Evolutionary conservation across 306 rosid species (phyloP), one percentile per base, ranked within the genome.

Genomic region (Inga oerstediana): DNA sequence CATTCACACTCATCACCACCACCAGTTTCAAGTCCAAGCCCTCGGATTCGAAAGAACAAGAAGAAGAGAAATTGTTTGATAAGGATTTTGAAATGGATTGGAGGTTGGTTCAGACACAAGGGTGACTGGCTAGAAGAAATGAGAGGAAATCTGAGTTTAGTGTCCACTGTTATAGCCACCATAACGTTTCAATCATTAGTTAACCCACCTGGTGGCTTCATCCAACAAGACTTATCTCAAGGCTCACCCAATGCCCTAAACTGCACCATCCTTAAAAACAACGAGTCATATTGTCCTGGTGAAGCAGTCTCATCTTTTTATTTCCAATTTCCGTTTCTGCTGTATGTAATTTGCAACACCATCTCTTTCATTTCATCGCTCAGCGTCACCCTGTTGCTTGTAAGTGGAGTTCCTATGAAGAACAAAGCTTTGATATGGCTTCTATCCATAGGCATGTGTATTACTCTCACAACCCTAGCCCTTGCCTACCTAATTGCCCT

Each of bases 211-310:
- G 73, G 73, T 37, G 73, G 73, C 12, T 16, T 9, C 48, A 35
- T 68, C n/a, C 73, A 68, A 68, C 46, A 66, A 66, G 72, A 45
- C 16, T 5, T 66, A 66, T 34, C 43, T 66, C 72, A 66, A 62
- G 68, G 35, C 8, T 10, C 68, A 24, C 4, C 68, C 32, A 62
- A 24, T 11, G 68, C 11, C 35, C 35, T 62, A 9, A 62, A 62
- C 7, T 62, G 68, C 15, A 62, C 27, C 68, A 0, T 3, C 17
- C 20, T n/a, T 34, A 27, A 27, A 0, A 15, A 32, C 3, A 65
- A 7, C 10, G 11, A 66, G 44, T 14, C 72, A 7, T 27, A 64
- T 66, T 66, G 72, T 35, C 72, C 44, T 34, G 44, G 72, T 17
- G 72, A 32, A 34, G 45, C 72, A 7, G 22, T 66, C 4, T 66